phyloP scores from a whole-genome alignment of 148 eudicot species.

The Arctostaphylos glauca region DNA sequence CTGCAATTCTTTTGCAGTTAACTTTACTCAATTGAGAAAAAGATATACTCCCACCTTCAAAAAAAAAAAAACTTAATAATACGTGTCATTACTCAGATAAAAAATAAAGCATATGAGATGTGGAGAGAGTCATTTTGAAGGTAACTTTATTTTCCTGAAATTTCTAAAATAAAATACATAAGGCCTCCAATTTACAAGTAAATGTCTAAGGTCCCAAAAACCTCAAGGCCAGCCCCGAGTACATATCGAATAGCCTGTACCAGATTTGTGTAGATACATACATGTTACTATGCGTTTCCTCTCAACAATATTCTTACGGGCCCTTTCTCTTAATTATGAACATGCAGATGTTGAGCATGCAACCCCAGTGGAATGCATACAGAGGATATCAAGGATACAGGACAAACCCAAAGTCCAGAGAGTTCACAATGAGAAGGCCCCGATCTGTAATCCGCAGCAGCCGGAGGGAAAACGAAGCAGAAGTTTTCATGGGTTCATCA shows the following conservation, averaged over 20 bases:
- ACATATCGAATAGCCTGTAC: neutral
- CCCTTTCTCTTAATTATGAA: neutral
- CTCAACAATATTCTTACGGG: neutral
- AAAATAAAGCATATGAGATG: too few relatives aligned
- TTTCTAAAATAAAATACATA: too few relatives aligned
- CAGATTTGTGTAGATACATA: neutral
- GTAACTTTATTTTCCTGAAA: too few relatives aligned
- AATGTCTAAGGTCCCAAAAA: too few relatives aligned
- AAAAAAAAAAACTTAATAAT: too few relatives aligned
- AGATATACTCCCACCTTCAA: too few relatives aligned
- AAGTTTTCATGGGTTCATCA: slow-evolving; percentile 16
- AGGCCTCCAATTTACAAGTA: too few relatives aligned
- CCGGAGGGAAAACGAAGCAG: slow-evolving; percentile 18
- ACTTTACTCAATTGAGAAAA: too few relatives aligned
- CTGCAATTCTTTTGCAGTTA: too few relatives aligned
- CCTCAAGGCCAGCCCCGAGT: too few relatives aligned
- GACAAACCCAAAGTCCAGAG: neutral
- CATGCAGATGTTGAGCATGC: slow-evolving; percentile 15
- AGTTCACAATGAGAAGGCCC: neutral
- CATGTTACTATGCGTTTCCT: neutral
- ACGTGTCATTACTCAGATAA: too few relatives aligned
- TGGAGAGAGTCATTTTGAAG: too few relatives aligned
- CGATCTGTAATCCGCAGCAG: neutral
- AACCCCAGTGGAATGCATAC: slow-evolving; percentile 26
- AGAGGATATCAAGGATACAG: slow-evolving; percentile 16